phyloP scores from a whole-genome alignment of 192 early-diverging fungal species.

The Entophlyctis helioformis region DNA sequence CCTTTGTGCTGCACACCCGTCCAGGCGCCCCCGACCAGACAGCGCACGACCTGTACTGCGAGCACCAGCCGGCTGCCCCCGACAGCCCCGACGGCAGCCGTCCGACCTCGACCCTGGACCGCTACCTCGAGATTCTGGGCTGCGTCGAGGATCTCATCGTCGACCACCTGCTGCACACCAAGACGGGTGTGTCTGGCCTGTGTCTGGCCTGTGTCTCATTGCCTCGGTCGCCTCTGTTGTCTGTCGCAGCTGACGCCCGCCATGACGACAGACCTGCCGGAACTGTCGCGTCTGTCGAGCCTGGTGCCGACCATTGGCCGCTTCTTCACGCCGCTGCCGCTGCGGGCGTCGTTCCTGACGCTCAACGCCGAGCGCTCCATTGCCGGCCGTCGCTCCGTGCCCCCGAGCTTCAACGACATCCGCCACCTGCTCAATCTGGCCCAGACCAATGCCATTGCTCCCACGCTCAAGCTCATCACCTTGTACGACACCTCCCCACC shows the following conservation, averaged over 20 bases:
- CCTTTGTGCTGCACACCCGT: slow-evolving; percentile 70
- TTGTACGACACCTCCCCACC: no score
- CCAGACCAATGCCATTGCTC: slow-evolving; percentile 69
- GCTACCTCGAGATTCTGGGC: slow-evolving; percentile 69
- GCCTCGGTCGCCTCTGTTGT: no score
- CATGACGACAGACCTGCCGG: slow-evolving; percentile 26
- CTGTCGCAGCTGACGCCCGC: no score
- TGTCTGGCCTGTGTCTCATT: no score
- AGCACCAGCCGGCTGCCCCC: no score
- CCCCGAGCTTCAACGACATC: slow-evolving; percentile 89
- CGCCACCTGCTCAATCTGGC: slow-evolving; percentile 80
- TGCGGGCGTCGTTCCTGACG: slow-evolving; percentile 57
- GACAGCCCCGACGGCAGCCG: not conserved
- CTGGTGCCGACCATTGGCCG: slow-evolving; percentile 69
- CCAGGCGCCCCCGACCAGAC: slow-evolving; percentile 1
- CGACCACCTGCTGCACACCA: slow-evolving; percentile 42
- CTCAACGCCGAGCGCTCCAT: slow-evolving; percentile 59
- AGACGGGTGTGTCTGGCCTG: slow-evolving; percentile 26
- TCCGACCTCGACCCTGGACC: slow-evolving; percentile 20
- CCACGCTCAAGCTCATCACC: slow-evolving; percentile 62
- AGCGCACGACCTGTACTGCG: no score
- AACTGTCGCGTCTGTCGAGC: slow-evolving; percentile 62
- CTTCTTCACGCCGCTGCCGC: slow-evolving; percentile 77
- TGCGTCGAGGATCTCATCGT: slow-evolving; percentile 69
- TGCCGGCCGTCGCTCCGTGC: slow-evolving; percentile 65